phyloP scores from a whole-genome alignment of 2,329 filamentous ascomycete species.

The Phialemoniopsis sp. region DNA sequence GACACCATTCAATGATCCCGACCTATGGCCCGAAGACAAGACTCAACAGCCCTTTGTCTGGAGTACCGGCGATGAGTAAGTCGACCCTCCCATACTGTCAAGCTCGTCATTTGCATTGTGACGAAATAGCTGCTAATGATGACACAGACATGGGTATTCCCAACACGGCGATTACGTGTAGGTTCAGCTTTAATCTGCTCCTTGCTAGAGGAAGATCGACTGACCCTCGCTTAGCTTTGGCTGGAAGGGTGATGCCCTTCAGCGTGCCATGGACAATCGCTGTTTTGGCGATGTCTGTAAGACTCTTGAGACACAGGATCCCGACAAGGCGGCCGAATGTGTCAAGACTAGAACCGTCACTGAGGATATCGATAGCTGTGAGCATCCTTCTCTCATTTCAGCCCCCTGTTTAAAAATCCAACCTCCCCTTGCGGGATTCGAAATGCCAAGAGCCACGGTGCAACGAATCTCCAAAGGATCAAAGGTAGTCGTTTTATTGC shows the following conservation, averaged over 20 bases:
- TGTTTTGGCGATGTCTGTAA: constrained; percentile 4
- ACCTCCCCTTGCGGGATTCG: too few relatives aligned
- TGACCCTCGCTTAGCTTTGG: constrained; percentile 1
- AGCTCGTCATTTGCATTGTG: neutral
- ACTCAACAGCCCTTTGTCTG: constrained; percentile 24
- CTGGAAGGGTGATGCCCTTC: constrained; percentile 2
- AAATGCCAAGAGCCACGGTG: too few relatives aligned
- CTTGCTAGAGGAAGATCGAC: neutral
- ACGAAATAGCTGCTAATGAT: neutral
- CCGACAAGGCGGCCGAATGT: constrained; percentile 3
- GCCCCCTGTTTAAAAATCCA: too few relatives aligned
- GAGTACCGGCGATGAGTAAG: constrained; percentile 18
- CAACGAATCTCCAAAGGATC: too few relatives aligned
- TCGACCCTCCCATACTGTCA: neutral
- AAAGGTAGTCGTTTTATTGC: too few relatives aligned
- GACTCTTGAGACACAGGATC: constrained; percentile 2
- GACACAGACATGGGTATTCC: constrained; percentile 3
- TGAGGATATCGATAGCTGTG: constrained; percentile 1
- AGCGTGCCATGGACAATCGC: constrained; percentile 3
- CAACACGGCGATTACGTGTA: constrained; percentile 5
- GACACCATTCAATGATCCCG: constrained; percentile 23
- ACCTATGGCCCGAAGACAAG: constrained; percentile 26
- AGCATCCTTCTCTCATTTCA: neutral
- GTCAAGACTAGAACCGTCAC: constrained; percentile 1
- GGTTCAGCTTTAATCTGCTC: neutral